Percentiles rank a stretch among this genome's conserved stretches.
phyloP scores from a whole-genome alignment of 1,139 yeast species.

The Pichia sp. region DNA sequence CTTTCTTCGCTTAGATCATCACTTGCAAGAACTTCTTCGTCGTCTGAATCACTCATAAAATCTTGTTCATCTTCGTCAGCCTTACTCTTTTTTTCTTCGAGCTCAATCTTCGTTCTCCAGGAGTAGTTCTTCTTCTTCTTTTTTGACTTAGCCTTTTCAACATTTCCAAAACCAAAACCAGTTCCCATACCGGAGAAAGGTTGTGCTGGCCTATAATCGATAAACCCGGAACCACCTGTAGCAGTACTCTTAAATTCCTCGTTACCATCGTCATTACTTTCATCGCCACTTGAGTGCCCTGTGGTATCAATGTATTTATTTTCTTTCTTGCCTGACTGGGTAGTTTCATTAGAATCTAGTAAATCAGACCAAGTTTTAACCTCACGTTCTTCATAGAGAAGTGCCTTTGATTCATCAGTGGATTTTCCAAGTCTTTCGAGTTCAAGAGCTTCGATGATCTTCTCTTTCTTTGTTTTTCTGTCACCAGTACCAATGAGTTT shows the following conservation, averaged over 20 bases:
- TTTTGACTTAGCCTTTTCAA: slow-evolving; percentile 33
- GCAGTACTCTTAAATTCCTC: slow-evolving; percentile 21
- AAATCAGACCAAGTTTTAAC: slow-evolving; percentile 57
- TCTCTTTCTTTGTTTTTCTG: slow-evolving; percentile 64
- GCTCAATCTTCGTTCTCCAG: slow-evolving; percentile 51
- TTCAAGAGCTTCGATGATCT: slow-evolving; percentile 66
- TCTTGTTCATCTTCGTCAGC: slow-evolving; percentile 39
- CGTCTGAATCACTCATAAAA: slow-evolving; percentile 31
- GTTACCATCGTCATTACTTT: slow-evolving; percentile 24
- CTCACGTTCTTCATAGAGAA: slow-evolving; percentile 64
- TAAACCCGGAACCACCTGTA: slow-evolving; percentile 42
- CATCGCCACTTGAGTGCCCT: slow-evolving; percentile 7
- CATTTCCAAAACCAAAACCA: slow-evolving; percentile 62
- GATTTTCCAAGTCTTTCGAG: slow-evolving; percentile 70
- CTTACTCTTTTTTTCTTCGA: slow-evolving; percentile 34
- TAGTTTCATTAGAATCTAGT: slow-evolving; percentile 20
- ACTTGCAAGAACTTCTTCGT: slow-evolving; percentile 19
- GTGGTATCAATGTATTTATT: no score
- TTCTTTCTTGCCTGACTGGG: no score
- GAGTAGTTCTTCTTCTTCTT: slow-evolving; percentile 40
- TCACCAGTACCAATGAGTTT: slow-evolving; percentile 69
- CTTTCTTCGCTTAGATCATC: slow-evolving; percentile 28
- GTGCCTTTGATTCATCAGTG: slow-evolving; percentile 52
- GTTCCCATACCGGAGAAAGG: slow-evolving; percentile 40
- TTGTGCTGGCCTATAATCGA: slow-evolving; percentile 65